Base-by-base conservation (phyloP, 1,284 basidiomycete species). In the Ceratobasidium sp. region DNA sequence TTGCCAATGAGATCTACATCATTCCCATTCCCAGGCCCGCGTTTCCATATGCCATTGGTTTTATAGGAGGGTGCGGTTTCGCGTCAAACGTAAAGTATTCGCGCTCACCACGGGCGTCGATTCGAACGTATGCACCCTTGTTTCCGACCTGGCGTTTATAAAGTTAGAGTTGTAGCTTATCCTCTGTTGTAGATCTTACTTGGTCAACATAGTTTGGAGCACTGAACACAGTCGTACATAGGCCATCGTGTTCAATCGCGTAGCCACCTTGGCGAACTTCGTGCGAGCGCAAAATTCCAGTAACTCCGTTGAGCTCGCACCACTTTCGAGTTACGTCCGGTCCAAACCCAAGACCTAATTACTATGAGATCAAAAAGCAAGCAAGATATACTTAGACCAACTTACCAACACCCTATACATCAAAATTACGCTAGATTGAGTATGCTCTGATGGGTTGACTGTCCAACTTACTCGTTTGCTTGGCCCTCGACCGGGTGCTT, bases 201-300 rank as follows among this genome's bases (percentile, higher is more conserved):
- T 92, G 90, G 79, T 93, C 92, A 21, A 93, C 91, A 77, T 94
- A 94, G 79, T 94, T 93, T 16, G 92, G 92, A 21, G 92, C 92
- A 48, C 91, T 74, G 46, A 72, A 76, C 78, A 92, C 93, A 41
- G 94, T 97, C 39, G 91, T 94, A 80, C 94, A 96, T 43, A 94
- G 83, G 0, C 94, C 95, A 72, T 92, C 87, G 78, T 97, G 94
- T 79, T 97, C 95, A 71, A 96, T 85, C 74, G 93, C 89, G 80
- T 96, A 97, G 23, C 94, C 92, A 76, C 92, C 90, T 85, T 97
- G 94, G 72, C 97, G 89, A 53, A 99, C 97, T 87, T 99, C 97
- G 81, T 99, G 97, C 76, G 93, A 96, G 67, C 97, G 91, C 77
- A 99, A 91, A 64, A 99, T 87, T 3, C 94, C 94, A 34, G 94